Conservation (phyloP, 805 yeast genomes). For the Candida verbasci region DNA sequence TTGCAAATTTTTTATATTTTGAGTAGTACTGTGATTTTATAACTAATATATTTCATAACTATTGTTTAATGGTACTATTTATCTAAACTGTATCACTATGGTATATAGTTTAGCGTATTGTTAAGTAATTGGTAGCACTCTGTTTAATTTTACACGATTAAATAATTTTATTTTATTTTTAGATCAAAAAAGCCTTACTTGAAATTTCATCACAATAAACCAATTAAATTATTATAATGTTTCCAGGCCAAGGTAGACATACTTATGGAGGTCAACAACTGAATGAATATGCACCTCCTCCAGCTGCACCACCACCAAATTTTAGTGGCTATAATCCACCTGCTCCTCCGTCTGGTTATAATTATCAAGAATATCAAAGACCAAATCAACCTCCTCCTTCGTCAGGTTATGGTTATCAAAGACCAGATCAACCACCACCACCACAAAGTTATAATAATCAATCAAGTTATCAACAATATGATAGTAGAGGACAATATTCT, state of each 20-base stretch:
- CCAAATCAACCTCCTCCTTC: conserved; percentile 6
- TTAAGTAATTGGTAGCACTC: too few relatives aligned
- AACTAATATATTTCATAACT: too few relatives aligned
- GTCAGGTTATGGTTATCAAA: background rate
- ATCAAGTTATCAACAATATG: background rate
- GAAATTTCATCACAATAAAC: too few relatives aligned
- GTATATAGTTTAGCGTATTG: too few relatives aligned
- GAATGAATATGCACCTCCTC: conserved; percentile 6
- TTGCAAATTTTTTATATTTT: too few relatives aligned
- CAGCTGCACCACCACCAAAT: conserved; percentile 11
- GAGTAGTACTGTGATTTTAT: too few relatives aligned
- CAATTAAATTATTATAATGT: too few relatives aligned
- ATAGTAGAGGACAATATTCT: conserved; percentile 9
- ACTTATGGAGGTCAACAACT: conserved; percentile 7
- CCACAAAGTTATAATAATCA: background rate
- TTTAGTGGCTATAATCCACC: conserved; percentile 6
- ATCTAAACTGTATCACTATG: too few relatives aligned
- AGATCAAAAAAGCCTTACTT: too few relatives aligned
- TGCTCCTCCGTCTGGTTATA: background rate
- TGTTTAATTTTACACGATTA: too few relatives aligned
- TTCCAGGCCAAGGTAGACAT: conserved; percentile 17
- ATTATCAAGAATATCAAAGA: conserved; percentile 5
- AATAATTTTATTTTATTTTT: too few relatives aligned
- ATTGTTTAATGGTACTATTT: too few relatives aligned
- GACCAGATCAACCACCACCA: conserved; percentile 6